Base-by-base conservation (phyloP, 2,329 filamentous ascomycete genomes). In the Polychaeton citri region DNA sequence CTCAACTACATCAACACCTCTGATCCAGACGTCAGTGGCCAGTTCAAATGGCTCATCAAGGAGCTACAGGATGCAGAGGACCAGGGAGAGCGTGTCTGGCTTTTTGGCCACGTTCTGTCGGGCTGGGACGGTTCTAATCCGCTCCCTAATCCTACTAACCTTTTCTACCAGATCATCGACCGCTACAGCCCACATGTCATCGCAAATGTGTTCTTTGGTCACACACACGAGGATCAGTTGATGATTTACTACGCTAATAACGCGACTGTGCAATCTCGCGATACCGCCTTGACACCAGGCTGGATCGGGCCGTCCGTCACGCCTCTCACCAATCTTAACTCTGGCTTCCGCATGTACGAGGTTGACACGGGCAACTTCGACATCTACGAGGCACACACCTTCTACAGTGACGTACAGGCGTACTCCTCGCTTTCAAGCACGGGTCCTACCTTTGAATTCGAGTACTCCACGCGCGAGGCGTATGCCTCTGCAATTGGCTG, bases 121-220 rank as follows among this genome's bases (percentile, higher is more conserved):
- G 71, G 71, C 6, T 74, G 69, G 66, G 69, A 73, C 46, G 71
- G 70, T 18, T 53, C 52, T 2, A 73, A 74, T 38, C 64, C 69
- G 2, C 50, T 71, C 5, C 63, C 65, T 4, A 70, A 71, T 36
- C 72, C 70, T 0, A 65, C 60, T 1, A 61, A 72, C 44, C 59
- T 74, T 26, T 65, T 73, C 59, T 70, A 69, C 43, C 64, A 69
- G 44, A 71, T 71, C 33, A 51, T 73, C 8, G 67, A 69, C 38
- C 63, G 69, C 9, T 73, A 70, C 49, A 66, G 63, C 1, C 67
- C 69, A 0, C 68, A 71, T 38, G 67, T 71, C 7, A 71, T 72
- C 37, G 67, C 68, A 2, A 67, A 66, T 36, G 53, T 69, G 18
- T 71, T 72, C 55, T 72, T 65, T 42, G 69, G 68, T 5, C 69